Evolutionary conservation across 2,329 filamentous ascomycete genomes (phyloP).

Genomic region (Xylariaceae sp.): DNA sequence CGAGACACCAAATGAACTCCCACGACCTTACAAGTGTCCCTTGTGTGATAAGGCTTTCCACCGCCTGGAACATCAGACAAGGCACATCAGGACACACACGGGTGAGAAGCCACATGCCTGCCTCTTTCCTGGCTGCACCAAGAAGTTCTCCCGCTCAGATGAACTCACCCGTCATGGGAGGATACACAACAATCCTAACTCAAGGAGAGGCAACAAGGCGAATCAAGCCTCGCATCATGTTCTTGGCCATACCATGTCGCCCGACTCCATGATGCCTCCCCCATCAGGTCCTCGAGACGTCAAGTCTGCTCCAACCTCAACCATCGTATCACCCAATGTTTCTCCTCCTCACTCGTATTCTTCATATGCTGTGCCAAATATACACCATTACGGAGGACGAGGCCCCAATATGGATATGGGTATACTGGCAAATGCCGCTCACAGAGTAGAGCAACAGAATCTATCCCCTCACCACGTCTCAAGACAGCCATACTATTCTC

Average conservation of each 20-base stretch:
- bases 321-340: constrained; percentile 87
- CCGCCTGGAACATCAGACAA: constrained; percentile 87
- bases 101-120: constrained; percentile 98
- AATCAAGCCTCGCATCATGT: constrained; percentile 42
- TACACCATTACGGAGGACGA: constrained; percentile 48
- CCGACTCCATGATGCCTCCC: constrained; percentile 69
- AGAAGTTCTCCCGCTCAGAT: constrained; percentile 94
- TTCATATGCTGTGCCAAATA: constrained; percentile 55
- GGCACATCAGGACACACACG: constrained; percentile 93
- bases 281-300: constrained; percentile 72
- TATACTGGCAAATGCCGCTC: constrained; percentile 57
- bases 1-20: constrained; percentile 67
- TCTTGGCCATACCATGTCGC: constrained; percentile 44
- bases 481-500: constrained; percentile 51
- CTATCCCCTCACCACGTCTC: constrained; percentile 40
- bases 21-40: constrained; percentile 96
- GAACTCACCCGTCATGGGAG: constrained; percentile 94
- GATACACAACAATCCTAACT: constrained; percentile 99
- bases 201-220: constrained; percentile 84
- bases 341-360: constrained; percentile 89
- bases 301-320: constrained; percentile 82
- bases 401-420: constrained; percentile 49
- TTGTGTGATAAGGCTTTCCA: constrained; percentile 99
- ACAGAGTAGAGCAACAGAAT: constrained; percentile 59
- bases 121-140: constrained; percentile 91